Base-by-base conservation (phyloP, 352 stramenopile genomes). In the Globisporangium paroecandrum region DNA sequence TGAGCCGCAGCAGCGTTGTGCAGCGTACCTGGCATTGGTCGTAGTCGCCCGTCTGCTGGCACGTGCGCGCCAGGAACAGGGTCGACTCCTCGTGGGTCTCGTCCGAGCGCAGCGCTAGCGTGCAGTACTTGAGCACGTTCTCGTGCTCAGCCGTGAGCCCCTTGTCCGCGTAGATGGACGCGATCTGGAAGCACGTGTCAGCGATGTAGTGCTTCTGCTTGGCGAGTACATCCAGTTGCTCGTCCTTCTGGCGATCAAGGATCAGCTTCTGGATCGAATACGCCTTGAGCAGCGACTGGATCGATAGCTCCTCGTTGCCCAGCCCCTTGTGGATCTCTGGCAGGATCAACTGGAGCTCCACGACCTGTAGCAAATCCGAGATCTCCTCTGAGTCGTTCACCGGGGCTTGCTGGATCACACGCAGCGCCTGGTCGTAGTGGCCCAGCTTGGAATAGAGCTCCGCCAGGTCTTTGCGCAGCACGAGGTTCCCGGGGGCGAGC, bases 391-490 rank as follows among this genome's bases (percentile, higher is more conserved):
- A 90, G 22, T 94, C 78, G n/a, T 63, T 82, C 27, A 76, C 57
- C 10, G 91, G 77, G 8, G 82, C 79, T 36, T 92, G 83, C 49
- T 96, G 81, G 22, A 97, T 78, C 27, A 97, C 84, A 6, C 85
- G 79, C 13, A 90, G 71, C 3, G 93, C 90, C 49, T 94, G 79
- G 49, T 98, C 89, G 56, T 81, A 97, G 60, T 97, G 86, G 0
- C 77, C 74, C 15, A 98, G 75, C 68, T 97, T 95, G 9, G 90
- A 67, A 70, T 97, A 98, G 25, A 98, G 70, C 66, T 93, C 86
- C 1, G 90, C 90, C 4, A 98, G 78, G 70, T 98, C 93, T 68
- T 93, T 93, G 22, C 92, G 85, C 13, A 98, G 66, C 51, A 89
- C 69, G 20, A 93, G 78, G 64, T 94, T 95, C 20, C 72, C 69